Evolutionary conservation across 169 alveolate genomes (phyloP).

Genomic region (Plasmodium vinckei): DNA sequence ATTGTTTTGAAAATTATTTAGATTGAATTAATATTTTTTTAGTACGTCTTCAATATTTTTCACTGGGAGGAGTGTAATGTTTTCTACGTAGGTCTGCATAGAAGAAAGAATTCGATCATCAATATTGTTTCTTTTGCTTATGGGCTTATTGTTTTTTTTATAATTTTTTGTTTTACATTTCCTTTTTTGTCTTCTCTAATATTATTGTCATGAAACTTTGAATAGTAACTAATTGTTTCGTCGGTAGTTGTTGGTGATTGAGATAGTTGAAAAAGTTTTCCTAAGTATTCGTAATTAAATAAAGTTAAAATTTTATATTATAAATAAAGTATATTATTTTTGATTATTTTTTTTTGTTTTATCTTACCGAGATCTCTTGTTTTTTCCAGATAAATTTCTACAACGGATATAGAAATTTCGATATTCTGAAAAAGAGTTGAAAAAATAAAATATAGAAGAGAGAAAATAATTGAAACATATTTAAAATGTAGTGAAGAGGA

Average conservation of each 20-base stretch:
- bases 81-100: conserved; percentile 61
- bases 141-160: conserved; percentile 17
- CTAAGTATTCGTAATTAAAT: neutral
- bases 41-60: conserved; percentile 59
- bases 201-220: conserved; percentile 52
- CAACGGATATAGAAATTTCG: conserved; percentile 47
- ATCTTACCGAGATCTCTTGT: conserved; percentile 61
- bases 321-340: neutral
- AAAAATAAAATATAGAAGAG: neutral
- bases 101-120: too few relatives aligned
- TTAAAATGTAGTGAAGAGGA: neutral
- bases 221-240: conserved; percentile 40
- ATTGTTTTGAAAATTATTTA: neutral
- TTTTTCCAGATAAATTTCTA: conserved; percentile 68
- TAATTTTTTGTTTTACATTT: conserved; percentile 47
- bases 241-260: conserved; percentile 54
- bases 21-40: neutral
- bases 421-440: conserved; percentile 20
- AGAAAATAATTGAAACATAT: neutral
- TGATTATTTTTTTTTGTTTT: neutral
- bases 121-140: too few relatives aligned
- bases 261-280: conserved; percentile 56
- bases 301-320: neutral
- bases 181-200: conserved; percentile 73
- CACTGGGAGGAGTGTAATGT: conserved; percentile 58